phyloP scores from a whole-genome alignment of 2,329 filamentous ascomycete genomes.

The Aspergillus latus region DNA sequence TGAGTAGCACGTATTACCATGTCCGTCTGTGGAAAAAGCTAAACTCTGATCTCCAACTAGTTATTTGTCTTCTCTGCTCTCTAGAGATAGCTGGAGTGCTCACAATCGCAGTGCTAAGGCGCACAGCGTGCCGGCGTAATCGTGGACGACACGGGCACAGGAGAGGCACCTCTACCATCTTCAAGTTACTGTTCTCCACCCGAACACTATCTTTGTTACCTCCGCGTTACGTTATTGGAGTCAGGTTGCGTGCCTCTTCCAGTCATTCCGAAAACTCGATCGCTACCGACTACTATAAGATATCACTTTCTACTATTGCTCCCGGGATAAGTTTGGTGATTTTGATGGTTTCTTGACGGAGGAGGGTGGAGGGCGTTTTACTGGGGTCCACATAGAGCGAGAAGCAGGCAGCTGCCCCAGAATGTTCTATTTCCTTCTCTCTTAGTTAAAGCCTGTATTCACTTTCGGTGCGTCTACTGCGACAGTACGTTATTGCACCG shows the following conservation, averaged over 20 bases:
- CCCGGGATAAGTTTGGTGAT: slow-evolving; percentile 13
- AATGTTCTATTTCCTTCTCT: slow-evolving; percentile 23
- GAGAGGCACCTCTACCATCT: slow-evolving; percentile 21
- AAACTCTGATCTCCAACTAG: slow-evolving; percentile 42
- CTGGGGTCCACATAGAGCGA: slow-evolving; percentile 31
- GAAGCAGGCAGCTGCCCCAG: slow-evolving; percentile 19
- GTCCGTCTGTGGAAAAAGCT: slow-evolving; percentile 13
- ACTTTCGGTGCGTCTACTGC: slow-evolving; percentile 9
- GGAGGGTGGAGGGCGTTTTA: slow-evolving; percentile 24
- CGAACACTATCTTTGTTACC: slow-evolving; percentile 9
- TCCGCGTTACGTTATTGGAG: slow-evolving; percentile 19
- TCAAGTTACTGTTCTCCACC: slow-evolving; percentile 22
- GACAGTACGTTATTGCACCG: slow-evolving; percentile 6
- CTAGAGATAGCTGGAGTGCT: slow-evolving; percentile 38
- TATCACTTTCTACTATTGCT: slow-evolving; percentile 5
- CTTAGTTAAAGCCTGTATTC: slow-evolving; percentile 12
- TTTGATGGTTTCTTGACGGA: slow-evolving; percentile 20
- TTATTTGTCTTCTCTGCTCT: slow-evolving; percentile 78
- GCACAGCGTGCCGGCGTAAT: slow-evolving; percentile 17
- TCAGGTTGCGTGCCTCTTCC: slow-evolving; percentile 16
- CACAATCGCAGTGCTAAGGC: slow-evolving; percentile 26
- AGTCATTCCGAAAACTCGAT: slow-evolving; percentile 13
- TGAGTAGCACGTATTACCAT: slow-evolving; percentile 55
- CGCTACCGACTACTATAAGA: slow-evolving; percentile 13
- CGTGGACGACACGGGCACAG: not conserved